Evolutionary conservation across 2,329 filamentous ascomycete genomes (phyloP), one percentile per base, ranked within the genome.

Genomic region (Aaosphaeria arxii): DNA sequence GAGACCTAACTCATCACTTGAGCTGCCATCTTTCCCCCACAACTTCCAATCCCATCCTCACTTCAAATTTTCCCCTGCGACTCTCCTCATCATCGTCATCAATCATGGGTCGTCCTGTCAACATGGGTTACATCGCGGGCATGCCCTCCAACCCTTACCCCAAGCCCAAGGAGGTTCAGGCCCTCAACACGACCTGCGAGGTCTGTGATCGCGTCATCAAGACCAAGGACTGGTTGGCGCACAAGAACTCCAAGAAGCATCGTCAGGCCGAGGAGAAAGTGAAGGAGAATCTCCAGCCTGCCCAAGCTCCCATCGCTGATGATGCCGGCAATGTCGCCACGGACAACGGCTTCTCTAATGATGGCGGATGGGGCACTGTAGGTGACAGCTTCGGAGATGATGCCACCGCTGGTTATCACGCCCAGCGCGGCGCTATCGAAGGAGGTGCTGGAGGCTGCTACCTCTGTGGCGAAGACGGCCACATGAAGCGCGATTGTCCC

Each of bases 241-340:
- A 71, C 51, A 61, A 64, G 46, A 55, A 52, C 48, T 64, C 62
- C 24, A 70, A 67, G 55, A 58, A 59, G 46, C 67, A 71, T 46
- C 61, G 58, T 3, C 46, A 53, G 30, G 30, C 36, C 11, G 50
- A 53, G 17, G 42, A 54, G 9, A 24, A 24, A 5, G 45, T 41
- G 32, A 55, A 59, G 36, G 58, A 63, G 48, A 58, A 58, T 11
- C n/a, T n/a, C 33, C 33, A 9, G 7, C 33, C 33, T n/a, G 33
- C 33, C 33, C 30, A 42, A 28, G 35, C n/a, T 29, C 11, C 11
- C 9, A 30, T 11, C 5, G 35, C n/a, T 5, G 40, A 32, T 40
- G n/a, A 42, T 31, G 29, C n/a, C 24, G 29, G 28, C 33, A 36
- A 36, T 9, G 33, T 36, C 9, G 33, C 33, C 7, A n/a, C 33